These are phyloP conservation scores for Aspergillus latus DNA, from an alignment of 2,329 filamentous ascomycete genomes.

Conservation along the genomic window DNA sequence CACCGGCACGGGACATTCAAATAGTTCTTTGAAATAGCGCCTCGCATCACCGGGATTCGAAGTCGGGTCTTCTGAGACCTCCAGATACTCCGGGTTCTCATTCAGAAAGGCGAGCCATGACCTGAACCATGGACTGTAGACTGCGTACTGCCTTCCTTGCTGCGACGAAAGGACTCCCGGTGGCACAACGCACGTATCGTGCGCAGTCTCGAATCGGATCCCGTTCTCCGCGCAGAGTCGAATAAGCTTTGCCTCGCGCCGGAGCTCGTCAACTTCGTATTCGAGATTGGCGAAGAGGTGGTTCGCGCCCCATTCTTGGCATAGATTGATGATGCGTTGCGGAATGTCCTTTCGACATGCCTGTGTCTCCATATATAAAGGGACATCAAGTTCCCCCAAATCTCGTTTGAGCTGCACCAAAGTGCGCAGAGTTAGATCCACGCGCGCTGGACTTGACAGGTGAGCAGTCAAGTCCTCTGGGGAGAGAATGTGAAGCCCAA, in stretches of 20 bases:
- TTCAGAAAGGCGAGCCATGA: slow-evolving; percentile 74
- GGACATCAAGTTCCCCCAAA: slow-evolving; percentile 70
- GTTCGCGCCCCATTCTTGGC: slow-evolving; percentile 69
- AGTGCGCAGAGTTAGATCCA: slow-evolving; percentile 79
- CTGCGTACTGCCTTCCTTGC: slow-evolving; percentile 74
- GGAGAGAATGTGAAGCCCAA: slow-evolving; percentile 76
- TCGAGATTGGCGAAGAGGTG: slow-evolving; percentile 83
- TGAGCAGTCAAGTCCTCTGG: slow-evolving; percentile 85
- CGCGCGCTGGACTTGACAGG: slow-evolving; percentile 66
- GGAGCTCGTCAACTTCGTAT: slow-evolving; percentile 87
- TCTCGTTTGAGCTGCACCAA: slow-evolving; percentile 65
- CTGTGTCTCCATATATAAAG: slow-evolving; percentile 72
- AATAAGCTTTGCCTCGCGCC: slow-evolving; percentile 70
- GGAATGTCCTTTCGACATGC: slow-evolving; percentile 64
- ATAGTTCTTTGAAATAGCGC: slow-evolving; percentile 56
- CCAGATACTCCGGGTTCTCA: slow-evolving; percentile 65
- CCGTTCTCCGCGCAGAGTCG: slow-evolving; percentile 60
- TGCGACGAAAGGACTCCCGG: slow-evolving; percentile 69
- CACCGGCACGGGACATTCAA: slow-evolving; percentile 60
- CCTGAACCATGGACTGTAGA: slow-evolving; percentile 81
- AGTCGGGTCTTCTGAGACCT: slow-evolving; percentile 58
- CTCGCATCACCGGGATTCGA: slow-evolving; percentile 55
- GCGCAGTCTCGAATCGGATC: slow-evolving; percentile 68
- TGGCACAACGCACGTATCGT: slow-evolving; percentile 79
- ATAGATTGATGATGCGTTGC: slow-evolving; percentile 61